These are phyloP conservation scores for Neonectria hederae DNA, from an alignment of 2,329 filamentous ascomycete species.

Conservation along the genomic window DNA sequence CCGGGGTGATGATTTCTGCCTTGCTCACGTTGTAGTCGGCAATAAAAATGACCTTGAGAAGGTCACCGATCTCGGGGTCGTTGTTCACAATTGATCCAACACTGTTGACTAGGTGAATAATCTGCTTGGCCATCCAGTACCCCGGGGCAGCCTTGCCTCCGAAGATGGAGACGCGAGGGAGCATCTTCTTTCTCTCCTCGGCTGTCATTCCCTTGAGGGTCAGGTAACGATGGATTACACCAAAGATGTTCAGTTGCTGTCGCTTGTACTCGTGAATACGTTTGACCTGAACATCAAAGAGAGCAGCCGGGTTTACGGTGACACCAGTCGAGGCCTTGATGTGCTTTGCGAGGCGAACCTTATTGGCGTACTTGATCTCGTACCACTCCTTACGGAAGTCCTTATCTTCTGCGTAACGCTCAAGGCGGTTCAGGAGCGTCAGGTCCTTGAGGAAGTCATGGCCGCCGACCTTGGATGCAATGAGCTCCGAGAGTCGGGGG, in stretches of 20 bases:
- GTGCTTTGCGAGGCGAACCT: slow-evolving; percentile 88
- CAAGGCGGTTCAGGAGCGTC: slow-evolving; percentile 85
- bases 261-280: slow-evolving; percentile 99
- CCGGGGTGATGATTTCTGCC: slow-evolving; percentile 94
- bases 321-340: slow-evolving; percentile 86
- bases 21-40: slow-evolving; percentile 99
- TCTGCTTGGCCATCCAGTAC: slow-evolving; percentile 99
- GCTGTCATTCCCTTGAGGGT: slow-evolving; percentile 85
- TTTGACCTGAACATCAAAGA: slow-evolving; percentile 99
- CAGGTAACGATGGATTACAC: slow-evolving; percentile 94
- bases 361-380: slow-evolving; percentile 97
- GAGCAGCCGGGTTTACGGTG: slow-evolving; percentile 83
- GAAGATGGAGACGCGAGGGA: slow-evolving; percentile 92
- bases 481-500: slow-evolving; percentile 88
- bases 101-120: slow-evolving; percentile 95
- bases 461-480: slow-evolving; percentile 87
- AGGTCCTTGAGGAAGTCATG: slow-evolving; percentile 90
- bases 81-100: slow-evolving; percentile 92
- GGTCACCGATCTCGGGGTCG: slow-evolving; percentile 89
- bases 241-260: slow-evolving; percentile 98
- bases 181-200: slow-evolving; percentile 85
- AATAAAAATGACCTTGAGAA: slow-evolving; percentile 96
- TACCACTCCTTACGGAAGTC: slow-evolving; percentile 94
- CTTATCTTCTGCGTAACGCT: slow-evolving; percentile 84
- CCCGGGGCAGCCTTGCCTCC: slow-evolving; percentile 97